phyloP scores from a whole-genome alignment of 2,329 filamentous ascomycete species.

The Thielaviopsis ethacetica region DNA sequence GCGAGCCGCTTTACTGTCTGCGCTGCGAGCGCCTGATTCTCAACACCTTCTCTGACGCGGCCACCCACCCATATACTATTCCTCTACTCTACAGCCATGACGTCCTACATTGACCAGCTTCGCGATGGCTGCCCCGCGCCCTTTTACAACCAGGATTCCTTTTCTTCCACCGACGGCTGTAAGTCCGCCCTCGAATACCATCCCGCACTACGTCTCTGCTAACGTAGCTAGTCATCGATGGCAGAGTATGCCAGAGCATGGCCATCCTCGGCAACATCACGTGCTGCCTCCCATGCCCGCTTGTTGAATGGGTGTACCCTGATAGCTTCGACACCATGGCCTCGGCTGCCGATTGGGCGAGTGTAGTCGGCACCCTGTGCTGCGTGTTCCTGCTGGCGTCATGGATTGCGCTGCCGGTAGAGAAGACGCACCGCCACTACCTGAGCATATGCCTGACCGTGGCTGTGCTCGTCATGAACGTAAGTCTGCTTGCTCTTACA shows the following conservation, averaged over 20 bases:
- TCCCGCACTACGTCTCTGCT: conserved; percentile 11
- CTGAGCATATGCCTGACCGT: conserved; percentile 74
- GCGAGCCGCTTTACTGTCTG: neutral
- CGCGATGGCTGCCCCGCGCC: conserved; percentile 11
- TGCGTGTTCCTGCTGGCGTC: conserved; percentile 64
- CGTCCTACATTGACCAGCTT: conserved; percentile 6
- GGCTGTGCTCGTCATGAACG: conserved; percentile 62
- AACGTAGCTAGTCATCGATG: conserved; percentile 34
- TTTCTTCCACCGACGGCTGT: conserved; percentile 11
- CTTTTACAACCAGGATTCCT: conserved; percentile 11
- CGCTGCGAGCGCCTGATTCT: neutral
- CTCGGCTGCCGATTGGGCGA: conserved; percentile 63
- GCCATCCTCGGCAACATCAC: conserved; percentile 26
- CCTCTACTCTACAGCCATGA: neutral
- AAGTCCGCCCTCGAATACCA: conserved; percentile 6
- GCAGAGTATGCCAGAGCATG: conserved; percentile 35
- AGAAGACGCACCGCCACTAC: conserved; percentile 86
- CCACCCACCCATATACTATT: neutral
- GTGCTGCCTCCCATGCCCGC: conserved; percentile 85
- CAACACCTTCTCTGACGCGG: neutral
- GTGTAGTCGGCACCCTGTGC: conserved; percentile 54
- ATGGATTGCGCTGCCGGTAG: conserved; percentile 64
- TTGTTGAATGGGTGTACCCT: conserved; percentile 59
- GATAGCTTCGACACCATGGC: conserved; percentile 44
- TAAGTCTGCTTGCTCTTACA: conserved; percentile 27